Conservation (phyloP, 2,329 filamentous ascomycete species). For the Biscogniauxia mediterranea region DNA sequence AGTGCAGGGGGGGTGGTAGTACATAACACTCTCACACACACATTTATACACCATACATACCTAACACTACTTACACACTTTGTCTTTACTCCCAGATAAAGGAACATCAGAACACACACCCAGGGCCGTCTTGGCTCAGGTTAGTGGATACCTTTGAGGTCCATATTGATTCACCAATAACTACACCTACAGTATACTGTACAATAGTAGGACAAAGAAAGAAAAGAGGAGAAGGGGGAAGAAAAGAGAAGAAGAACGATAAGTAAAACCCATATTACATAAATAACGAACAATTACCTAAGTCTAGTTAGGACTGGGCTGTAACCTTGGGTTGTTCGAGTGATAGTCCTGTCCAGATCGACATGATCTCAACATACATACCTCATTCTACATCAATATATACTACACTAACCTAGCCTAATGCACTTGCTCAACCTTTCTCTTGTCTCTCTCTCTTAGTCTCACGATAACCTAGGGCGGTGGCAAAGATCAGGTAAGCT, state of each 20-base stretch:
- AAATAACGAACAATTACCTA: too few species aligned
- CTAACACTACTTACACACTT: too few species aligned
- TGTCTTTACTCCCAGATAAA: neutral
- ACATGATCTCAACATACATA: constrained; percentile 1
- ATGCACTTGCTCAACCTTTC: neutral
- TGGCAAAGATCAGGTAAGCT: neutral
- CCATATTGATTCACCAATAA: too few species aligned
- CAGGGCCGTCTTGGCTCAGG: neutral
- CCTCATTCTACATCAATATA: neutral
- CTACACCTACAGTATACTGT: too few species aligned
- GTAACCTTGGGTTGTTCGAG: constrained; percentile 4
- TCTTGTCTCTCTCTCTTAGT: too few species aligned
- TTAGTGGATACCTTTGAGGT: neutral
- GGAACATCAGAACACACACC: too few species aligned
- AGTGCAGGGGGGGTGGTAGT: too few species aligned
- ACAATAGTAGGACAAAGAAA: neutral
- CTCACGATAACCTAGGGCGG: neutral
- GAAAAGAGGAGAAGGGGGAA: neutral
- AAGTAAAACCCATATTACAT: too few species aligned
- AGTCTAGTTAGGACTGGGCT: too few species aligned
- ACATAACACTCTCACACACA: too few species aligned
- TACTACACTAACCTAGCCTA: neutral
- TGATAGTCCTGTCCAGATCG: constrained; percentile 1
- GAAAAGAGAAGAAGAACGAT: neutral
- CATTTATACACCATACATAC: too few species aligned